These are phyloP conservation scores for Boletus subluridellus DNA, from an alignment of 1,284 basidiomycete species.

Conservation along the genomic window DNA sequence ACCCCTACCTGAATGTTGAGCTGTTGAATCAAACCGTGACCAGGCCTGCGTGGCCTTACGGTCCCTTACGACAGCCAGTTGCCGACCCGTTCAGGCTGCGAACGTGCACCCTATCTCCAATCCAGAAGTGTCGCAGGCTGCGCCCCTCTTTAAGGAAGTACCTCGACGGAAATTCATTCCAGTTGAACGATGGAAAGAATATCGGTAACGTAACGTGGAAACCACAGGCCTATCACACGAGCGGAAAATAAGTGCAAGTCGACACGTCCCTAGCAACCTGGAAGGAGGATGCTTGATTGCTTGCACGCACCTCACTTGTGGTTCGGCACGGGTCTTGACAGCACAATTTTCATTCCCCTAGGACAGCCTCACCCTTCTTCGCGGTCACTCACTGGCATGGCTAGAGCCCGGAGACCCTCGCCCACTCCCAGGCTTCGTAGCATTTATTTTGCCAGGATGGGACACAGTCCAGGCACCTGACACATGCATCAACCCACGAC, in stretches of 20 bases:
- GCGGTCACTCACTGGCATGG: conserved; percentile 1
- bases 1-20: background rate
- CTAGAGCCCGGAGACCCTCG: conserved; percentile 9
- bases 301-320: conserved; percentile 23
- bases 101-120: conserved; percentile 22
- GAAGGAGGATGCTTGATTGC: conserved; percentile 7
- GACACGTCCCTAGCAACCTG: conserved; percentile 9
- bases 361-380: conserved; percentile 22
- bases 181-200: conserved; percentile 3
- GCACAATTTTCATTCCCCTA: conserved; percentile 25
- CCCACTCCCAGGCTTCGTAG: conserved; percentile 11
- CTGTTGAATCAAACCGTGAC: conserved; percentile 1
- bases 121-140: conserved; percentile 8
- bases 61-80: conserved; percentile 24
- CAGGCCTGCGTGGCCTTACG: conserved; percentile 8
- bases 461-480: conserved; percentile 13
- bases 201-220: conserved; percentile 29
- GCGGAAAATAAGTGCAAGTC: conserved; percentile 16
- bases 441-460: conserved; percentile 11
- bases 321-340: conserved; percentile 4
- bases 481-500: conserved; percentile 22
- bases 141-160: conserved; percentile 12
- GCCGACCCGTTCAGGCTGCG: conserved; percentile 9
- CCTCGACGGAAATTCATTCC: conserved; percentile 15
- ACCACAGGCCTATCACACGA: conserved; percentile 10